Percentiles rank a stretch among this genome's conserved stretches.
These are phyloP conservation scores for Amanita pseudoporphyria DNA, from an alignment of 768 basidiomycete species.

Conservation along the genomic window DNA sequence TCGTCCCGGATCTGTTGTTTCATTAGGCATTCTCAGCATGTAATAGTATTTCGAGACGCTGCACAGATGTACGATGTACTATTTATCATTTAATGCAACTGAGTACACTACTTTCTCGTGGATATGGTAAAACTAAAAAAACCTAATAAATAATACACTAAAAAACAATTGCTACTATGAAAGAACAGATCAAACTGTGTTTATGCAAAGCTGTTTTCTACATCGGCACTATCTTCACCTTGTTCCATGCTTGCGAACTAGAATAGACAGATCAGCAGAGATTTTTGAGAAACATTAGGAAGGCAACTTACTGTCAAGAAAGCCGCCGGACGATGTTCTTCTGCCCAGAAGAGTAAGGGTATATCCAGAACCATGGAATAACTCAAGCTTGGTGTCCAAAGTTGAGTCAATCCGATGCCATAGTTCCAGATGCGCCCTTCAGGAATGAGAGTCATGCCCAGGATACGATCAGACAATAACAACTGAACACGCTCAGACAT, in stretches of 20 bases:
- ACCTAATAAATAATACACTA: too few relatives aligned
- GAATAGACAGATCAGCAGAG: slow-evolving; percentile 4
- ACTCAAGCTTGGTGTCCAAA: slow-evolving; percentile 76
- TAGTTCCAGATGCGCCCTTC: slow-evolving; percentile 98
- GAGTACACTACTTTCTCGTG: slow-evolving; percentile 2
- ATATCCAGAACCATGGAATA: slow-evolving; percentile 86
- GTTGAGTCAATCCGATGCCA: slow-evolving; percentile 85
- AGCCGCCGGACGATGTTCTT: slow-evolving; percentile 88
- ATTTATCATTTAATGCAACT: slow-evolving; percentile 2
- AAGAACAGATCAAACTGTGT: slow-evolving; percentile 4
- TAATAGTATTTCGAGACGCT: slow-evolving; percentile 14
- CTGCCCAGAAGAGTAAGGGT: slow-evolving; percentile 93
- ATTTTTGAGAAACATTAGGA: not conserved
- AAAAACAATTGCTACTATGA: not conserved
- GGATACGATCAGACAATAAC: slow-evolving; percentile 87
- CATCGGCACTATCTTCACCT: slow-evolving; percentile 90
- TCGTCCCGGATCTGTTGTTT: slow-evolving; percentile 42
- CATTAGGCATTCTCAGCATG: slow-evolving; percentile 38
- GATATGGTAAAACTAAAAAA: not conserved
- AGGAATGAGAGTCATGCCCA: slow-evolving; percentile 92
- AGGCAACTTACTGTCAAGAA: slow-evolving; percentile 71
- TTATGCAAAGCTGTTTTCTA: slow-evolving; percentile 91
- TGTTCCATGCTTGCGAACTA: slow-evolving; percentile 87
- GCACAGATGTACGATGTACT: slow-evolving; percentile 2
- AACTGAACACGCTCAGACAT: slow-evolving; percentile 97